A percentile compares a stretch with the other conserved stretches of the same genome.
Conservation (phyloP, 306 rosid species). For the Cajanus cajan region DNA sequence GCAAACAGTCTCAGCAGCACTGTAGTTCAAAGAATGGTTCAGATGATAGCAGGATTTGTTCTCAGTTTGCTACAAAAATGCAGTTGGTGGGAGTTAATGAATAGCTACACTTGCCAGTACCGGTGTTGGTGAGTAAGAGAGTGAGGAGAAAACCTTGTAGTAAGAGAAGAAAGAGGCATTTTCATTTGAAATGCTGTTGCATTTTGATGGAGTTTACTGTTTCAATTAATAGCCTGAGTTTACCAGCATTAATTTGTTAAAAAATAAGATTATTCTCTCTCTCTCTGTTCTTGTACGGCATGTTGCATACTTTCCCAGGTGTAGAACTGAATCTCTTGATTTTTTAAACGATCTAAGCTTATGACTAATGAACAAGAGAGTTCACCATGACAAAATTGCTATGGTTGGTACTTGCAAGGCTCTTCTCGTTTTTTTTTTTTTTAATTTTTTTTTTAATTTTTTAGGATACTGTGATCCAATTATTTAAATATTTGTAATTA, state of each 20-base stretch:
- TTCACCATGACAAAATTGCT: conserved; percentile 15
- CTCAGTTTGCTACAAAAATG: conserved; percentile 41
- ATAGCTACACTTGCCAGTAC: conserved; percentile 26
- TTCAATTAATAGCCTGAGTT: conserved; percentile 14
- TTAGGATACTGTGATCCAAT: no score
- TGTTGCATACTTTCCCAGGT: conserved; percentile 23
- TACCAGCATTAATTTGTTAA: conserved; percentile 25
- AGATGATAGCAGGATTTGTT: conserved; percentile 37
- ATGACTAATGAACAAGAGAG: conserved; percentile 1
- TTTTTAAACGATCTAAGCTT: conserved; percentile 22
- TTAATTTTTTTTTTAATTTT: no score
- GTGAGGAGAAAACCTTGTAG: conserved; percentile 23
- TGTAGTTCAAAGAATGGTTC: conserved; percentile 28
- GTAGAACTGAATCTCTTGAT: conserved; percentile 21
- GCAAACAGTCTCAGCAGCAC: conserved; percentile 69
- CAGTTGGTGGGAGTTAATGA: conserved; percentile 42
- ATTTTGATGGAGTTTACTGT: conserved; percentile 38
- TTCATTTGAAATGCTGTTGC: conserved; percentile 37
- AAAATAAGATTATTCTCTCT: neutral
- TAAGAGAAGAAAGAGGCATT: conserved; percentile 12
- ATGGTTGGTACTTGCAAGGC: neutral
- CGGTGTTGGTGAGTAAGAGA: conserved; percentile 7
- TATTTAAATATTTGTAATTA: no score
- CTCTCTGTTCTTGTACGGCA: neutral
- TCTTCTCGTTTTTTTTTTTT: neutral